Evolutionary conservation across 2,329 filamentous ascomycete species (phyloP), one percentile per base, ranked within the genome.

Genomic region (Phialophora chinensis): DNA sequence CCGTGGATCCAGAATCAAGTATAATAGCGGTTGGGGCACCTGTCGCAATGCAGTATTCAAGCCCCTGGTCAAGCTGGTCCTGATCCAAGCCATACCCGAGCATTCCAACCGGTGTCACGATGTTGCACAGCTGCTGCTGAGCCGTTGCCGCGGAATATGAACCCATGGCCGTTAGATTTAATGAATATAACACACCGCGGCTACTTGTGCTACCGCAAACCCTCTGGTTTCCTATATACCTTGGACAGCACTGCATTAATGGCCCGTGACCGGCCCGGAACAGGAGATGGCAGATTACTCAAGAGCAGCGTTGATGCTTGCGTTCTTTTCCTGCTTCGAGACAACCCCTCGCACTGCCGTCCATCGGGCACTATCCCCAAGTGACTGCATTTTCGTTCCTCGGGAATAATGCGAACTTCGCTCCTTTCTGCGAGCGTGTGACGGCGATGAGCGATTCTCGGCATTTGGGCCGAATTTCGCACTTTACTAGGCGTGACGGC

Each of bases 51-150:
- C 44, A 49, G 20, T 8, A n/a, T 49, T 49, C 44, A 23, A 49
- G 17, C 17, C 44, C 44, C 17, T 8, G 44, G 17, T 49, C 44
- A 20, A 49, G 17, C 17, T 49, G 38, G 14, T 53, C 33, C 17
- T 63, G 25, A 25, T 55, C 57, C 29, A 65, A 61, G 35, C 65
- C 65, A 52, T 67, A 65, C 8, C 65, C 65, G 4, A 67, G 49
- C 65, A 67, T 67, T 12, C 57, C 61, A 33, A 60, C 29, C 2
- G 61, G 62, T 1, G 65, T 67, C 4, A 67, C 55, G 14, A 58
- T 58, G 33, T 25, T 31, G 23, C 55, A 58, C 17, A 58, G 35
- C 27, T 10, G 55, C 55, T 5, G 17, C 55, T 5, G 17, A 4
- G 20, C 12, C 17, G 17, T 56, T 11, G 23, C 29, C 11, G 38